phyloP scores from a whole-genome alignment of 768 basidiomycete genomes.

The Lentinula raphanica region DNA sequence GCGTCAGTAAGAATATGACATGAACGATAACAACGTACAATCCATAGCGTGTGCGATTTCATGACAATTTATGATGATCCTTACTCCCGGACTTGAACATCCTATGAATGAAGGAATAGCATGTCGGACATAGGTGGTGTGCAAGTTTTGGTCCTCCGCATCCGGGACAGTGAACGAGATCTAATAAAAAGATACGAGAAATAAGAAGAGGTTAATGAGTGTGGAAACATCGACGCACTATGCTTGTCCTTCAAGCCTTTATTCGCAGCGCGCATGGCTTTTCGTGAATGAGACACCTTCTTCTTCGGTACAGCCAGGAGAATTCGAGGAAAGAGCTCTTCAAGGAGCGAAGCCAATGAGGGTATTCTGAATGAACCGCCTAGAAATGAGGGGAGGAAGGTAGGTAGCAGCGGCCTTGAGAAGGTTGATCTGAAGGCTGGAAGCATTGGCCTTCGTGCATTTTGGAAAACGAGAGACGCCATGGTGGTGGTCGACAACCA shows the following conservation, averaged over 20 bases:
- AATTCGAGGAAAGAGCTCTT: slow-evolving; percentile 80
- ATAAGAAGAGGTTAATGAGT: neutral
- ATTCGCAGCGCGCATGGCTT: slow-evolving; percentile 91
- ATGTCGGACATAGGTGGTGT: slow-evolving; percentile 80
- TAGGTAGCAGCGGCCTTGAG: slow-evolving; percentile 9
- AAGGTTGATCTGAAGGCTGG: slow-evolving; percentile 18
- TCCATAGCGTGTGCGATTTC: slow-evolving; percentile 2
- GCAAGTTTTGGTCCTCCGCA: slow-evolving; percentile 87
- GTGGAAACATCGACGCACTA: slow-evolving; percentile 43
- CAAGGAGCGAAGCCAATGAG: slow-evolving; percentile 11
- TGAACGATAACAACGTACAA: neutral
- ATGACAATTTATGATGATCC: slow-evolving; percentile 28
- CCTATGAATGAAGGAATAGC: slow-evolving; percentile 67
- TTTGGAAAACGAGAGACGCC: slow-evolving; percentile 35
- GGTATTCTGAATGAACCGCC: slow-evolving; percentile 29
- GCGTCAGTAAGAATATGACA: neutral
- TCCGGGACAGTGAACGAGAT: slow-evolving; percentile 85
- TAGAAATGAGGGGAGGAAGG: slow-evolving; percentile 24
- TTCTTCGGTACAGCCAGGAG: slow-evolving; percentile 92
- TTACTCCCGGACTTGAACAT: slow-evolving; percentile 52
- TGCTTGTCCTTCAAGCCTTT: slow-evolving; percentile 94
- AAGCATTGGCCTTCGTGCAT: slow-evolving; percentile 17
- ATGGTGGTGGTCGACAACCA: slow-evolving; percentile 21
- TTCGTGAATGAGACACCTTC: slow-evolving; percentile 88
- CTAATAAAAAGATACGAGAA: slow-evolving; percentile 33